phyloP scores from a whole-genome alignment of 148 eudicot species.

The Camellia sinensis region DNA sequence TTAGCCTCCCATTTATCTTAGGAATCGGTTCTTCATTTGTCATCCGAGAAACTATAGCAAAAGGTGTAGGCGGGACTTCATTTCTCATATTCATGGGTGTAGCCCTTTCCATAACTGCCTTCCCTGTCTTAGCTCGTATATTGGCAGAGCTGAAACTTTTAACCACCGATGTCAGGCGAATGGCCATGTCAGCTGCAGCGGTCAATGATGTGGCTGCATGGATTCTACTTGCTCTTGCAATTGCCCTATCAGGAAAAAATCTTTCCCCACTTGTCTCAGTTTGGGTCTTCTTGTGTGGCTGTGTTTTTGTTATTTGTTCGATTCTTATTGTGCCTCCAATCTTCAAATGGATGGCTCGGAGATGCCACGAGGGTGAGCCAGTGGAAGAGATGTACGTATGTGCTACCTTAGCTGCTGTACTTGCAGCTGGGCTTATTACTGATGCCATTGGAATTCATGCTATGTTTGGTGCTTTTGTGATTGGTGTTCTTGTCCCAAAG shows the following conservation, averaged over 20 bases:
- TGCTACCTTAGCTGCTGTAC: constrained; percentile 29
- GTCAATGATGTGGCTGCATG: constrained; percentile 44
- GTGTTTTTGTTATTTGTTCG: constrained; percentile 22
- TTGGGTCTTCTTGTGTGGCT: constrained; percentile 39
- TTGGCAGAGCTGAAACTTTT: constrained; percentile 48
- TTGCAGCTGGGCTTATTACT: constrained; percentile 36
- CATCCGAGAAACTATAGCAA: constrained; percentile 25
- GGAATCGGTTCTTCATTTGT: constrained; percentile 35
- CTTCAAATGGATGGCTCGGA: constrained; percentile 27
- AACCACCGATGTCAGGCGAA: constrained; percentile 35
- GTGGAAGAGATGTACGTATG: constrained; percentile 26
- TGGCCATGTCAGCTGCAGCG: constrained; percentile 45
- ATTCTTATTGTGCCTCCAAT: constrained; percentile 18
- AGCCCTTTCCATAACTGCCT: constrained; percentile 45
- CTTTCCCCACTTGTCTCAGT: constrained; percentile 27
- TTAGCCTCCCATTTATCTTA: constrained; percentile 29
- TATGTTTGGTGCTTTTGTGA: constrained; percentile 41
- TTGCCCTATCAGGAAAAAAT: constrained; percentile 32
- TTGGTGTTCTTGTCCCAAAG: constrained; percentile 39
- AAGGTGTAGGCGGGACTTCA: constrained; percentile 20
- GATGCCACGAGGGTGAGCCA: constrained; percentile 25
- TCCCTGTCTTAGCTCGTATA: constrained; percentile 47
- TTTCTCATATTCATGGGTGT: constrained; percentile 47
- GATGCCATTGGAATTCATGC: constrained; percentile 48
- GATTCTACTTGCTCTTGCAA: constrained; percentile 42